Evolutionary conservation across 176 grass and related monocot species (phyloP), one percentile per base, ranked within the genome.

Genomic region (Eleusine indica): DNA sequence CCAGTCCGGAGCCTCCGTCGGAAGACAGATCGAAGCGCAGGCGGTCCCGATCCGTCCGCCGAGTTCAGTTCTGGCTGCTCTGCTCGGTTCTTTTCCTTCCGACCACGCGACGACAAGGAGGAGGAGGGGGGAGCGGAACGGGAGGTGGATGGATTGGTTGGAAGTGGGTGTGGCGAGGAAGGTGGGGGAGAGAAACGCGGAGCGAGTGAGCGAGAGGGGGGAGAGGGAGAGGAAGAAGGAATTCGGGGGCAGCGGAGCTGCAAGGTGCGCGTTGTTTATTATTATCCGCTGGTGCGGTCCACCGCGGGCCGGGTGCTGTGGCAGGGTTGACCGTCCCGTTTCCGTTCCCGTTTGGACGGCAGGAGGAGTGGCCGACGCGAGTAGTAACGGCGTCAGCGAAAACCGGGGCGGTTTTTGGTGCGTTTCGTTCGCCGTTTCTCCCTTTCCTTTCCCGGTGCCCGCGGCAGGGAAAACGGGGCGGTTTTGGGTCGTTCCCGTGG

Each of bases 241-340:
- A 35, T 25, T 28, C 58, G 66, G 49, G 41, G 68, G 43, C 85
- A 56, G 48, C 12, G 11, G 12, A 14, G 21, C 58, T 62, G 25
- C 49, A 66, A 25, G 48, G 84, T 57, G 76, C 17, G 66, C 32
- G 76, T 43, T 68, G 79, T 79, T 93, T 86, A 89, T 89, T 80
- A 70, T 91, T 80, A 70, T 61, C 82, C 38, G 32, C 32, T 35
- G 32, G 4, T 25, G 47, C 21, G 66, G 78, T 86, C 83, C 66
- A 82, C 80, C 44, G 58, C 42, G 74, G 15, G 15, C 0, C 46
- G 22, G 25, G 7, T 11, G 29, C 8, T 44, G 22, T 9, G 11
- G 48, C 12, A 13, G 22, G 53, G 83, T 86, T 88, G 86, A 88
- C 83, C 84, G 14, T 29, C 35, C 83, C 87, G 78, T 89, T 21